Base-by-base conservation (phyloP, 2,329 filamentous ascomycete species). In the Cladophialophora chaetospira region DNA sequence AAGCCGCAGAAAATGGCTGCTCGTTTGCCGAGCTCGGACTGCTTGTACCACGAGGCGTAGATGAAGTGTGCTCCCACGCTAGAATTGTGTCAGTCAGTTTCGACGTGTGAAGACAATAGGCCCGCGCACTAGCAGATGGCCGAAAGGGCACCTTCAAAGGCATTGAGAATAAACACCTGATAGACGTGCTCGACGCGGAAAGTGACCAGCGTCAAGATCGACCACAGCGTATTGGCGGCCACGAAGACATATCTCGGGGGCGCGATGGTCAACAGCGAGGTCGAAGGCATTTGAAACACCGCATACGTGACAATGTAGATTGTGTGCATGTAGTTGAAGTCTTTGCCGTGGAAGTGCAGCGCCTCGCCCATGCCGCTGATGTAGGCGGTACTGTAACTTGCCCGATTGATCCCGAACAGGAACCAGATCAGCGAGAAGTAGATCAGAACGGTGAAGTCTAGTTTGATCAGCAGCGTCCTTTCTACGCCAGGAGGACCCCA, bases 351-450 rank as follows among this genome's bases (percentile, higher is more conserved):
- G 45, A 75, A 75, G 5, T 66, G 51, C 1, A 75, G 55, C 1
- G 71, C 73, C 28, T 73, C 71, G 33, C 69, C 68, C 73, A 75
- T 75, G 17, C 73, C 72, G 48, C 72, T 75, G 53, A 76, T 75
- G 61, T 75, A 76, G 3, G 73, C 73, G 0, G 72, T 75, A 28
- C 65, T 71, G 58, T 78, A 78, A 60, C 72, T 75, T 25, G 75
- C 70, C 9, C 75, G 69, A 4, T 75, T 77, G 46, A 78, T 70
- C 25, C 76, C 76, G 53, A 78, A 78, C 3, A 78, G 66, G 48
- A 78, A 78, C 76, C 75, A 78, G n/a, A 78, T 73, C 10, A 77
- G 63, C 0, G 74, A 76, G 59, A 78, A 77, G 57, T 78, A 78
- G 0, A 72, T 71, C 17, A 77, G 68, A 5, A 77, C 66, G 0